These are phyloP conservation scores for Cladophialophora yegresii DNA, from an alignment of 2,329 filamentous ascomycete genomes.

Conservation along the genomic window DNA sequence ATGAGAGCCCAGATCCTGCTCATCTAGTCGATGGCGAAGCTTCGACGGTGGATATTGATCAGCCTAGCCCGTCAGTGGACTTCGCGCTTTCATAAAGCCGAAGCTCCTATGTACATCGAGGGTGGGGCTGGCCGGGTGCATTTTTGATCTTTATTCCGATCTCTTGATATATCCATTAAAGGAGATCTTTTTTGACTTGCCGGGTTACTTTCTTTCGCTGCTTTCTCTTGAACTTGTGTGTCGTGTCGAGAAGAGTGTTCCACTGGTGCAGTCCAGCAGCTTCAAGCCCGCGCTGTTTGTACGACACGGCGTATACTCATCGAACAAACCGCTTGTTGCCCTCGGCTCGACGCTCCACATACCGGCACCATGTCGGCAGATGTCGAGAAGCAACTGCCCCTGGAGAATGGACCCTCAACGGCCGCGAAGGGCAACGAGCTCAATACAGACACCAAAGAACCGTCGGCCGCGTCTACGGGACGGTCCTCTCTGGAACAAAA, in stretches of 20 bases:
- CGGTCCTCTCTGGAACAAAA: slow-evolving; percentile 20
- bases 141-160: not conserved
- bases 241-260: not conserved
- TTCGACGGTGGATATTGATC: not conserved
- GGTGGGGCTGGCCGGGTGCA: not conserved
- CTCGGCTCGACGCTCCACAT: not conserved
- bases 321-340: not conserved
- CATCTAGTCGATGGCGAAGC: not conserved
- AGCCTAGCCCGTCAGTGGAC: not conserved
- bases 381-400: slow-evolving; percentile 18
- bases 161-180: slow-evolving; percentile 7
- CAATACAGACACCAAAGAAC: slow-evolving; percentile 2
- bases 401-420: not conserved
- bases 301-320: not conserved
- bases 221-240: not conserved
- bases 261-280: not conserved
- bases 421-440: slow-evolving; percentile 4
- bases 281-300: not conserved
- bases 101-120: not conserved
- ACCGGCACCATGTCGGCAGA: slow-evolving; percentile 17
- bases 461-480: slow-evolving; percentile 6
- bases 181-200: not conserved
- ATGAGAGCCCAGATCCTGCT: not conserved
- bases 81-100: slow-evolving; percentile 16
- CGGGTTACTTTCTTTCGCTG: slow-evolving; percentile 1